Conservation (phyloP, 352 stramenopile species). For the Plasmopara muralis region DNA sequence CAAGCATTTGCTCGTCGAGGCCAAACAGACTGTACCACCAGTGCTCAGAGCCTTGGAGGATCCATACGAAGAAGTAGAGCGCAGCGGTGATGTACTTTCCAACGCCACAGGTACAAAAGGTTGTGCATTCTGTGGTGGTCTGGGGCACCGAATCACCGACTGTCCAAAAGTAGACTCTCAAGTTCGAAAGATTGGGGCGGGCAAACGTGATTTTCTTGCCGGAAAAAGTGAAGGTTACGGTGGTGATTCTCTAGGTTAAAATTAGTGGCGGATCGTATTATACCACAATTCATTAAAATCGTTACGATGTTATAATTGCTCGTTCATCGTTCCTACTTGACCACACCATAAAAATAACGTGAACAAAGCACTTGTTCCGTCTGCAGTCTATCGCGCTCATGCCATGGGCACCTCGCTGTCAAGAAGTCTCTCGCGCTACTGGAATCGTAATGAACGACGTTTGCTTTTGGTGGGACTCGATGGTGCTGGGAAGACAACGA, state of each 20-base stretch:
- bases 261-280: conserved; percentile 1
- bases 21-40: conserved; percentile 96
- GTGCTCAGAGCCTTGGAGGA: conserved; percentile 97
- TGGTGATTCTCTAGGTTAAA: conserved; percentile 85
- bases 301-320: conserved; percentile 15
- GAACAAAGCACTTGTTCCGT: background rate
- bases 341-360: conserved; percentile 18
- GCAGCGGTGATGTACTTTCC: conserved; percentile 31
- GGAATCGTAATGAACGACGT: conserved; percentile 71
- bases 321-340: background rate
- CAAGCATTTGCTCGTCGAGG: conserved; percentile 97
- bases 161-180: conserved; percentile 99
- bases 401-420: conserved; percentile 68
- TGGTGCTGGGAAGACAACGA: conserved; percentile 73
- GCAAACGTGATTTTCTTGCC: conserved; percentile 91
- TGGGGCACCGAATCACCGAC: conserved; percentile 97
- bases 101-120: conserved; percentile 86
- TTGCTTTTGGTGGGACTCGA: conserved; percentile 73
- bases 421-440: conserved; percentile 54
- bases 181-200: conserved; percentile 91
- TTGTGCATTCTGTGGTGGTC: conserved; percentile 97
- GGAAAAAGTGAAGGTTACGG: conserved; percentile 90
- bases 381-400: background rate
- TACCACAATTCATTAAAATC: conserved; percentile 1
- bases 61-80: conserved; percentile 86